Evolutionary conservation across 2,329 filamentous ascomycete genomes (phyloP), one percentile per base, ranked within the genome.

Genomic region (Botrytis cinerea): DNA sequence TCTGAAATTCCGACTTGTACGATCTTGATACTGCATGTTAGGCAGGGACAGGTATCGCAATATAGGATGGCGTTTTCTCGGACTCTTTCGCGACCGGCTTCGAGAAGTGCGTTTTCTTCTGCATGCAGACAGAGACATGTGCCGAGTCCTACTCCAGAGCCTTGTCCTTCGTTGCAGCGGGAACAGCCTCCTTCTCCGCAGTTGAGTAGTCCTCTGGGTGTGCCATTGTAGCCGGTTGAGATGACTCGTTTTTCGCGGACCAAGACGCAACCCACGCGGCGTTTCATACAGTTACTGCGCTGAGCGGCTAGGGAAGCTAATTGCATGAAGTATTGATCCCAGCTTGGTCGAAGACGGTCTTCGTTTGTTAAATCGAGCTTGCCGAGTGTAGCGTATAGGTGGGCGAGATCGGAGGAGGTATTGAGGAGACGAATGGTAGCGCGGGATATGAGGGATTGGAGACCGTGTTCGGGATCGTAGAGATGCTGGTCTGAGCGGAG

Each of bases 11-110:
- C 96, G 12, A 98, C 94, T 84, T 99, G 96, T 35, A 94, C 93
- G 80, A 99, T 98, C 85, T 99, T 99, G 85, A 99, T 97, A 79
- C 94, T 97, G 83, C 96, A 99, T 3, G 96, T 99, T 82, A 99
- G 85, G 81, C 96, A 99, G 6, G 96, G 96, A 82, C 96, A 99
- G 77, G 95, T 98, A 81, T 98, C 93, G 83, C 95, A 98, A 83
- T 98, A 99, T 40, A 99, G 85, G 68, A 94, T 92, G 54, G 93
- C 89, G 7, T 91, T 93, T 72, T 93, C 92, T 32, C 93, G 87
- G 77, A 99, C 94, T 73, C 96, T 87, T 83, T 98, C 96, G 78
- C 96, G 87, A 0, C 96, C 96, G 32, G 96, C 96, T 85, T 99
- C 96, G 16, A 99, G 86, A 73, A 99, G 86, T 1, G 96, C 96